Conservation (phyloP, 1,139 yeast species). For the Zygoascus sp. region DNA sequence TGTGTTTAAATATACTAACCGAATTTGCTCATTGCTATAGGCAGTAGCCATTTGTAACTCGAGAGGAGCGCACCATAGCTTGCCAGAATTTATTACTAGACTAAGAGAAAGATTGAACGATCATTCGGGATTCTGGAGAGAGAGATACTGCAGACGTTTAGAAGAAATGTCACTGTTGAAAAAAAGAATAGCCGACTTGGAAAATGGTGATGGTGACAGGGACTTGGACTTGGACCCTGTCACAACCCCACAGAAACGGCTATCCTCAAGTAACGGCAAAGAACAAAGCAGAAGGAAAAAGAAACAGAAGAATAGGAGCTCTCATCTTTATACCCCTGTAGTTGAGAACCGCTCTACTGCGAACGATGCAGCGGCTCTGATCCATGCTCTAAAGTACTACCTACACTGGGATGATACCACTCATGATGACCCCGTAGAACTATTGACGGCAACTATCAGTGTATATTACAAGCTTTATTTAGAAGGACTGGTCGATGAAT, state of each 20-base stretch:
- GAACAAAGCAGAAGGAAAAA: too few relatives aligned
- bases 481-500: background rate
- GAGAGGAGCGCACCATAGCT: constrained; percentile 13
- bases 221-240: too few relatives aligned
- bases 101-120: constrained; percentile 10
- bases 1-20: background rate
- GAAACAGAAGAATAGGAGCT: too few relatives aligned
- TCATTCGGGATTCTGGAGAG: constrained; percentile 18
- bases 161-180: constrained; percentile 11
- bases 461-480: background rate
- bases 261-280: background rate
- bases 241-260: too few relatives aligned
- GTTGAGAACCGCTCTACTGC: too few relatives aligned
- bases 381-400: too few relatives aligned
- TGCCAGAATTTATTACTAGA: background rate
- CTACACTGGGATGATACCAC: too few relatives aligned
- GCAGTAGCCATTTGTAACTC: constrained; percentile 15
- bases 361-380: too few relatives aligned
- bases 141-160: constrained; percentile 13
- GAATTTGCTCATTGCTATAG: constrained; percentile 5
- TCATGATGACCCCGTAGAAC: background rate
- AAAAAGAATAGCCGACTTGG: background rate
- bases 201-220: background rate
- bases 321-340: too few relatives aligned
- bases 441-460: background rate